Base-by-base conservation (phyloP, 805 yeast species). In the Hanseniaspora thailandica region DNA sequence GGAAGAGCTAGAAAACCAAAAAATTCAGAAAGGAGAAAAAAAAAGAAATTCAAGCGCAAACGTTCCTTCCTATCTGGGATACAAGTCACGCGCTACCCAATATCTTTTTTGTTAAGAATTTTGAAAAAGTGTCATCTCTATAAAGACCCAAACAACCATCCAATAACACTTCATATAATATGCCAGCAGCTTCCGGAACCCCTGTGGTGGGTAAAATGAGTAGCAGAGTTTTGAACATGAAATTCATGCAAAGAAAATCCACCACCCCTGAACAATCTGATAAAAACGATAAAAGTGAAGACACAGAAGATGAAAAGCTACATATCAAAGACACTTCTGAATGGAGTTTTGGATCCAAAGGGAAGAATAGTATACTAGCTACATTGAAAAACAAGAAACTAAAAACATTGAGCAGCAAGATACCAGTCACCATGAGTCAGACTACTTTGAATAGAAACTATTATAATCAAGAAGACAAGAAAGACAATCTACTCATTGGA, bases 211-310 rank as follows among this genome's bases (percentile, higher is more conserved):
- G 68, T 15, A 64, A 66, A 45, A 68, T 80, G 55, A 83, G 93
- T 26, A 77, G 78, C 60, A 75, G 87, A 61, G 85, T 86, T 60
- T 71, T 82, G 80, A 83, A 82, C 76, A 86, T 86, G 96, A 86
- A 86, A 73, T 81, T 80, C 70, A 77, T 79, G 81, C 70, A 65
- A 45, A 64, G 73, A 34, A 77, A 45, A 19, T 22, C 25, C 1
- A 41, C 25, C 4, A 33, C 22, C n/a, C 3, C 75, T 22, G 72
- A 68, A 36, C 62, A 63, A n/a, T 65, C 60, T 23, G 67, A 62
- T 23, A 63, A 62, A 55, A 60, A 62, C 52, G 28, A 15, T 6
- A 40, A 64, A 28, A 61, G 70, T 36, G 63, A 65, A n/a, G 71
- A 68, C 38, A 68, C 64, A 36, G 57, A 61, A 15, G 38, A 61